Evolutionary conservation across 129 eudicot species (phyloP).

Genomic region (Chrysanthemum seticuspe): DNA sequence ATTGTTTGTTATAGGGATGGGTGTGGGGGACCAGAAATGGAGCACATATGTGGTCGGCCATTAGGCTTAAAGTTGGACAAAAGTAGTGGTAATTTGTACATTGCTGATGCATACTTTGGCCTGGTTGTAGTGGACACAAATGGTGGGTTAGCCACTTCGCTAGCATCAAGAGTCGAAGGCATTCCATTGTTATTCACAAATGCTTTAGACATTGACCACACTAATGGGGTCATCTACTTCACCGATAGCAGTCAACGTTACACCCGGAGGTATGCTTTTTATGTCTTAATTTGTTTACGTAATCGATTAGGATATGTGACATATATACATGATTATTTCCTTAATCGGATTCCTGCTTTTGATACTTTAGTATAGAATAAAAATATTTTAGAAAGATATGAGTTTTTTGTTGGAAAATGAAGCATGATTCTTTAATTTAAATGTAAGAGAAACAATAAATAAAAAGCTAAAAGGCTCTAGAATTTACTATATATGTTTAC

Average conservation of each 20-base stretch:
- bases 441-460: too few relatives aligned
- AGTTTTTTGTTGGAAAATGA: too few relatives aligned
- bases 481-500: neutral
- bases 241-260: constrained; percentile 69
- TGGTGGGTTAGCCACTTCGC: constrained; percentile 73
- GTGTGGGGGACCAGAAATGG: constrained; percentile 57
- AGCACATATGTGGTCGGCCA: constrained; percentile 83
- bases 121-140: constrained; percentile 64
- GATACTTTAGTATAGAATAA: too few relatives aligned
- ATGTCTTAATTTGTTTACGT: neutral
- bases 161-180: constrained; percentile 47
- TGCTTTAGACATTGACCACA: constrained; percentile 64
- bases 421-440: neutral
- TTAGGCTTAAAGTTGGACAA: constrained; percentile 67
- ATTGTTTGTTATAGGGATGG: constrained; percentile 34
- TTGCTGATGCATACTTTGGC: constrained; percentile 89
- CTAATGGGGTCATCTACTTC: constrained; percentile 57
- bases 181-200: constrained; percentile 60
- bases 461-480: too few relatives aligned
- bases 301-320: neutral
- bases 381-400: too few relatives aligned
- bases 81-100: constrained; percentile 61
- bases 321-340: neutral
- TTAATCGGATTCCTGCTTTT: too few relatives aligned
- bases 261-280: constrained; percentile 58